Base-by-base conservation (phyloP, 2,329 filamentous ascomycete genomes). In the Dactylellina sp. region DNA sequence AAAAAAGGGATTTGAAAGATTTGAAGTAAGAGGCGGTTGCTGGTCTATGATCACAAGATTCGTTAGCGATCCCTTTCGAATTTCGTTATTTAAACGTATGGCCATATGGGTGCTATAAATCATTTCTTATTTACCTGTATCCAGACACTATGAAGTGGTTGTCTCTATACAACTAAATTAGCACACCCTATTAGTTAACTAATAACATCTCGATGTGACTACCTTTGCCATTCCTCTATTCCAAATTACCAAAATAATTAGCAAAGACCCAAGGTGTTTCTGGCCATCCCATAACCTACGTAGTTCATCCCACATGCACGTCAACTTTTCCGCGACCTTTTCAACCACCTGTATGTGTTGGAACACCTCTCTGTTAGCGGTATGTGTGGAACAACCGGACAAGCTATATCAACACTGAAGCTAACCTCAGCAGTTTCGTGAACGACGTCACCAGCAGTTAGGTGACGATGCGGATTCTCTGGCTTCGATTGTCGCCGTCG, bases 61-160 rank as follows among this genome's bases (percentile, higher is more conserved):
- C 37, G 85, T 88, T 40, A 84, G 81, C 68, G 20, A 87, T 83
- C 18, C 87, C 90, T 64, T 82, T 84, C n/a, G n/a, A n/a, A n/a
- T n/a, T n/a, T n/a, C n/a, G n/a, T n/a, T n/a, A n/a, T n/a, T n/a
- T n/a, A n/a, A n/a, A n/a, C n/a, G n/a, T n/a, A n/a, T n/a, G n/a
- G n/a, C n/a, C n/a, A n/a, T n/a, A n/a, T n/a, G n/a, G n/a, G n/a
- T n/a, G n/a, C n/a, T n/a, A n/a, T n/a, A n/a, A n/a, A n/a, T n/a
- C n/a, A n/a, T 12, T 79, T 28, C 14, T 16, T 28, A 37, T 47
- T 56, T 59, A 78, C 76, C 89, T 86, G 81, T 91, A 92, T 75
- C 88, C 87, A 24, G 85, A 85, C 63, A 83, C 83, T 68, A 92
- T 91, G 82, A 87, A 89, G 75, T 88, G 87, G 77, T 91, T 92